phyloP scores from a whole-genome alignment of 768 basidiomycete genomes.

The Calocybe gangraenosa region DNA sequence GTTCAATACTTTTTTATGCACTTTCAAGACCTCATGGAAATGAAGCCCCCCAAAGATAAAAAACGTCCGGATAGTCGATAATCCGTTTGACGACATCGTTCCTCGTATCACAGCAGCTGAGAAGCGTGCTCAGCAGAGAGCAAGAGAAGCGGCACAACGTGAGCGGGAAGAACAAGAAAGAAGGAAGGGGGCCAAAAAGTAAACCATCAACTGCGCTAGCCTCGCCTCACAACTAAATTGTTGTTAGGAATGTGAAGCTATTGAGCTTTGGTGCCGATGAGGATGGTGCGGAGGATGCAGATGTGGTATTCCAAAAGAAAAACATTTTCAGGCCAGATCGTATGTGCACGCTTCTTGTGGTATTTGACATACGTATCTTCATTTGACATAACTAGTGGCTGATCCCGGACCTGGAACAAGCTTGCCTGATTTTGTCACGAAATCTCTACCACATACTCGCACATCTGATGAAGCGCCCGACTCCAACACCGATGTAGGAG shows the following conservation, averaged over 20 bases:
- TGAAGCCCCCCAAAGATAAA: constrained; percentile 88
- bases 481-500: constrained; percentile 6
- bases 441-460: constrained; percentile 15
- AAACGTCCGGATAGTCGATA: constrained; percentile 78
- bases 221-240: neutral
- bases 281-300: constrained; percentile 59
- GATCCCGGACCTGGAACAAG: constrained; percentile 24
- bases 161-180: constrained; percentile 76
- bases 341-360: constrained; percentile 40
- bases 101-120: constrained; percentile 96
- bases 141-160: constrained; percentile 67
- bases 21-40: neutral
- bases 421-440: constrained; percentile 38
- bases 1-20: constrained; percentile 20
- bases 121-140: constrained; percentile 77
- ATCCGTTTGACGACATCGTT: constrained; percentile 93
- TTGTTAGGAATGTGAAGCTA: constrained; percentile 75
- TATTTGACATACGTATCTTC: constrained; percentile 1
- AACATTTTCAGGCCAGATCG: constrained; percentile 80
- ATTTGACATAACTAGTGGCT: constrained; percentile 29
- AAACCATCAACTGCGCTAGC: constrained; percentile 15
- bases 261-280: constrained; percentile 84
- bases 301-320: constrained; percentile 65
- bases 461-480: neutral
- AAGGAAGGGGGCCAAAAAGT: constrained; percentile 87